These are phyloP conservation scores for Cyberlindnera mississippiensis DNA, from an alignment of 805 yeast species.

Conservation along the genomic window DNA sequence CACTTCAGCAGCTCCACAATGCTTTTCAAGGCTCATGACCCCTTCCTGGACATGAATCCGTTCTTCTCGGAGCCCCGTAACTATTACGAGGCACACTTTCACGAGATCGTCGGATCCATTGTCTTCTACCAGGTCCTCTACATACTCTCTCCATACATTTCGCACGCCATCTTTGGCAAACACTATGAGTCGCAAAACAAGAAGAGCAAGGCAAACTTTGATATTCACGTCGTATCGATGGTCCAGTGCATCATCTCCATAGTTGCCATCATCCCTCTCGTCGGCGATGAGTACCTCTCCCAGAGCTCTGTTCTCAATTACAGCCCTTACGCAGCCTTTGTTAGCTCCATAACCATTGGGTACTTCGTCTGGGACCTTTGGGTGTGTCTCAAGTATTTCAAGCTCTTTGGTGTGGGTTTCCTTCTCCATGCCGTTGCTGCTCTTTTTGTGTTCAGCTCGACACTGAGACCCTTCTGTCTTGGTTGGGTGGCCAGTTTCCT, in stretches of 20 bases:
- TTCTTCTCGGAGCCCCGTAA: constrained; percentile 36
- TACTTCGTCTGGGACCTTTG: constrained; percentile 88
- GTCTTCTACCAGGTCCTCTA: constrained; percentile 57
- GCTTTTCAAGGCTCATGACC: constrained; percentile 16
- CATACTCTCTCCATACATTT: constrained; percentile 47
- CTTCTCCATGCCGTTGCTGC: constrained; percentile 83
- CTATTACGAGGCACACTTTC: constrained; percentile 56
- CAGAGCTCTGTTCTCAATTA: constrained; percentile 59
- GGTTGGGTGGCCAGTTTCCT: constrained; percentile 82
- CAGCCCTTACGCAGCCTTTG: constrained; percentile 73
- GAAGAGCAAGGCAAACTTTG: constrained; percentile 66
- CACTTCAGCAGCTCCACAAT: constrained; percentile 3
- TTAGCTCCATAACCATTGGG: constrained; percentile 69
- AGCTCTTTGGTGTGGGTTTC: constrained; percentile 77
- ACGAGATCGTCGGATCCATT: constrained; percentile 63
- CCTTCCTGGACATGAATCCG: constrained; percentile 26
- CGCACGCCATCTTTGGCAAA: constrained; percentile 46
- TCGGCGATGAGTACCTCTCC: constrained; percentile 47
- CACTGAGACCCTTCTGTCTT: constrained; percentile 70
- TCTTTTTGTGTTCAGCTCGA: constrained; percentile 59
- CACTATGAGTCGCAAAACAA: constrained; percentile 45
- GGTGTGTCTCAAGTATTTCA: constrained; percentile 60
- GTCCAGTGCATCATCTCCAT: constrained; percentile 74
- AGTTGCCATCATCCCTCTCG: constrained; percentile 56
- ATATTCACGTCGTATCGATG: constrained; percentile 86